A percentile compares a stretch with the other conserved stretches of the same genome.
Evolutionary conservation across 2,329 filamentous ascomycete species (phyloP).

Genomic region (Pestalotiopsis sp.): DNA sequence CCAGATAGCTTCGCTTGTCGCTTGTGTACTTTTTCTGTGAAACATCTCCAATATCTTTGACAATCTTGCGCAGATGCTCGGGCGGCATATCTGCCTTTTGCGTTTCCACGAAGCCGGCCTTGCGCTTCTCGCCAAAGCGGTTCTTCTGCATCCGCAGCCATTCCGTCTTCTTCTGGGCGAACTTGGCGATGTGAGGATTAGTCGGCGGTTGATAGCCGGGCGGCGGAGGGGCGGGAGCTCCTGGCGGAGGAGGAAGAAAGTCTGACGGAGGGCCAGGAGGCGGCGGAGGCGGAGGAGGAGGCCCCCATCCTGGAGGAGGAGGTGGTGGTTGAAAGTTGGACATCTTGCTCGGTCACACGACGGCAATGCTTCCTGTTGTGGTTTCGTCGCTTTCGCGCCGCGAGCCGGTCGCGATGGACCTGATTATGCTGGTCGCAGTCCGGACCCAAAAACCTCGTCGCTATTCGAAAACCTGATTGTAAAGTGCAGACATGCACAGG

Average conservation of each 20-base stretch:
- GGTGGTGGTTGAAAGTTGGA: slow-evolving; percentile 55
- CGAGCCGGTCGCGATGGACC: slow-evolving; percentile 29
- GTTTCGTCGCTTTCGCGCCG: slow-evolving; percentile 30
- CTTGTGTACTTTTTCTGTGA: slow-evolving; percentile 99
- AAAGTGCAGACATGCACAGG: slow-evolving; percentile 12
- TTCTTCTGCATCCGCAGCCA: slow-evolving; percentile 92
- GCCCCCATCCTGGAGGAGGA: slow-evolving; percentile 59
- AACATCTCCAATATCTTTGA: slow-evolving; percentile 97
- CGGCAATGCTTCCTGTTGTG: slow-evolving; percentile 1
- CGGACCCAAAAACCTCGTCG: slow-evolving; percentile 8
- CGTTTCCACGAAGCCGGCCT: slow-evolving; percentile 94
- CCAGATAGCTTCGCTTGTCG: slow-evolving; percentile 96
- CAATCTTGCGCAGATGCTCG: slow-evolving; percentile 96
- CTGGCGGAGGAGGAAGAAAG: slow-evolving; percentile 58
- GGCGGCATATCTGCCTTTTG: slow-evolving; percentile 99
- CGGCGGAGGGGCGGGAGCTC: slow-evolving; percentile 70
- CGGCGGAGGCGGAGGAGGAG: slow-evolving; percentile 52
- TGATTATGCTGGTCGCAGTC: slow-evolving; percentile 22
- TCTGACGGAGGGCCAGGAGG: slow-evolving; percentile 57
- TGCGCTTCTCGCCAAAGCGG: slow-evolving; percentile 94
- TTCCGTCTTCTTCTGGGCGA: slow-evolving; percentile 98
- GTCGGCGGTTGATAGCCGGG: slow-evolving; percentile 81
- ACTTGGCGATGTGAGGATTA: slow-evolving; percentile 88
- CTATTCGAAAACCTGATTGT: neutral
- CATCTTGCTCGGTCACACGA: slow-evolving; percentile 36